Conservation (phyloP, 1,284 basidiomycete genomes). For the Ceratobasidium sp. region DNA sequence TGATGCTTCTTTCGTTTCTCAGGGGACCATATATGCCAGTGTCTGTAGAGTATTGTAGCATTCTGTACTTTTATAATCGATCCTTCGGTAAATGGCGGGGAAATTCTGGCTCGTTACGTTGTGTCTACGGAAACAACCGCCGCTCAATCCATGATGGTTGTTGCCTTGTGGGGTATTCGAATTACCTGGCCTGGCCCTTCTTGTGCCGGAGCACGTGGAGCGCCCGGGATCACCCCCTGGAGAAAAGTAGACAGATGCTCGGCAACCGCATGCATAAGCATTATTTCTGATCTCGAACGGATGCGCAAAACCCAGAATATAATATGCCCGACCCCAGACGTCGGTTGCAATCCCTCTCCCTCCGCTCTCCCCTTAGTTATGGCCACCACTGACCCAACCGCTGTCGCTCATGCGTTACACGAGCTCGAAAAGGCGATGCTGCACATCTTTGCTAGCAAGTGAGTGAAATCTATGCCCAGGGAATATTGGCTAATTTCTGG, state of each 20-base stretch:
- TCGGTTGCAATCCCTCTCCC: neutral
- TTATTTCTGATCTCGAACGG: conserved; percentile 10
- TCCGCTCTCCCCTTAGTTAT: neutral
- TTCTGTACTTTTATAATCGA: too few species aligned
- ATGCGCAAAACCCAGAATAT: neutral
- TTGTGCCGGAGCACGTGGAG: conserved; percentile 16
- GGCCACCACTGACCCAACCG: neutral
- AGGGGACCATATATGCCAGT: too few species aligned
- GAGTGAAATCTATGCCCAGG: neutral
- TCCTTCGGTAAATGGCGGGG: too few species aligned
- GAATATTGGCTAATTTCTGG: too few species aligned
- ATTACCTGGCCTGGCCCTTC: neutral
- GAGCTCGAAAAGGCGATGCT: conserved; percentile 4
- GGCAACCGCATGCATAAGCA: conserved; percentile 29
- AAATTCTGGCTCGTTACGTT: too few species aligned
- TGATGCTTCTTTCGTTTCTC: too few species aligned
- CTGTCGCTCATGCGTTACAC: conserved; percentile 5
- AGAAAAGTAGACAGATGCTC: neutral
- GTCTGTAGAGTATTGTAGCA: too few species aligned
- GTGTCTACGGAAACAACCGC: too few species aligned
- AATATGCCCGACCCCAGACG: too few species aligned
- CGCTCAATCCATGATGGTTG: too few species aligned
- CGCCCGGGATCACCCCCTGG: neutral
- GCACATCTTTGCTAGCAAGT: conserved; percentile 29
- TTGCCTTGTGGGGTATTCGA: too few species aligned